phyloP scores from a whole-genome alignment of 257 asterid species.

The Thymus mandschuricus region DNA sequence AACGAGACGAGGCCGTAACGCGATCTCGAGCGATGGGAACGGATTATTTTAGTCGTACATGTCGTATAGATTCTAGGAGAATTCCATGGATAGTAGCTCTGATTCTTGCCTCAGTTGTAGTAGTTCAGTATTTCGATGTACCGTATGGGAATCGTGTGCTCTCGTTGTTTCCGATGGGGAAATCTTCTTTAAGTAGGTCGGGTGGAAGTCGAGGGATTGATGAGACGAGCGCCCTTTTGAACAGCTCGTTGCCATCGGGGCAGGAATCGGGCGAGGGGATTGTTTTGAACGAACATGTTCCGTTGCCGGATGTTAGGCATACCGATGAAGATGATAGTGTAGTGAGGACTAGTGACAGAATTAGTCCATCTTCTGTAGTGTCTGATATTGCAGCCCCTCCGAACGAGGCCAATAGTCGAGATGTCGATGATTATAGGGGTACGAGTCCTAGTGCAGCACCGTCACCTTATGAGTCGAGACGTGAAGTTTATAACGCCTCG shows the following conservation, averaged over 20 bases:
- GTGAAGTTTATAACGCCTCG: background rate
- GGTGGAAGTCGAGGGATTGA: background rate
- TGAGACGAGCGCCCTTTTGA: background rate
- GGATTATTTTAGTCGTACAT: constrained; percentile 27
- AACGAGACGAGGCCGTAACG: background rate
- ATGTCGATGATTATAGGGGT: background rate
- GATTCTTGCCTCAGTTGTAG: constrained; percentile 46
- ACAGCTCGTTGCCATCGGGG: constrained; percentile 14
- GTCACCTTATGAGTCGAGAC: background rate
- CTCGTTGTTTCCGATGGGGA: constrained; percentile 39
- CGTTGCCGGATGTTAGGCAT: constrained; percentile 9
- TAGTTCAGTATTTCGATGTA: constrained; percentile 55
- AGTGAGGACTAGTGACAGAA: constrained; percentile 14
- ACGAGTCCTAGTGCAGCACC: background rate
- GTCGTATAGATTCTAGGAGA: constrained; percentile 44
- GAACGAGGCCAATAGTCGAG: background rate
- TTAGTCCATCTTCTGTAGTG: constrained; percentile 23
- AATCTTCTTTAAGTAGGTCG: constrained; percentile 21
- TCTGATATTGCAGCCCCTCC: constrained; percentile 3
- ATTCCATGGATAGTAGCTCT: constrained; percentile 47
- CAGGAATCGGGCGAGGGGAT: constrained; percentile 16
- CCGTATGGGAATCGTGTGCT: constrained; percentile 48
- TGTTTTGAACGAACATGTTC: background rate
- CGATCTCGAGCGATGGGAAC: constrained; percentile 36
- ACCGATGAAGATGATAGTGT: constrained; percentile 18